phyloP scores from a whole-genome alignment of 2,329 filamentous ascomycete genomes.

The Calonectria hongkongensis region DNA sequence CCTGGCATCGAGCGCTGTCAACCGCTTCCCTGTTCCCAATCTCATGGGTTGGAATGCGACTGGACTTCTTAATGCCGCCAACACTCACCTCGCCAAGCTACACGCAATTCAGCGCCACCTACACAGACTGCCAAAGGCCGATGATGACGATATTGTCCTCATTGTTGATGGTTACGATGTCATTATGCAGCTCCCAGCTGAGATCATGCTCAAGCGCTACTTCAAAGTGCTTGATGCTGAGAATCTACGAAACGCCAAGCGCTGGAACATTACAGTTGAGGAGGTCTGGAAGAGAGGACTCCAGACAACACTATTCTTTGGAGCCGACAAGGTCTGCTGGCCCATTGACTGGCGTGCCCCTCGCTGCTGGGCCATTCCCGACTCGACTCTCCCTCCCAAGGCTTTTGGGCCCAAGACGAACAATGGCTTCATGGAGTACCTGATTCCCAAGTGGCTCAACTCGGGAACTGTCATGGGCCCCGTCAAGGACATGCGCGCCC shows the following conservation, averaged over 20 bases:
- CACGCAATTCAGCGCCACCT: constrained; percentile 61
- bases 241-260: constrained; percentile 70
- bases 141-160: constrained; percentile 76
- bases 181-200: constrained; percentile 79
- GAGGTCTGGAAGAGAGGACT: constrained; percentile 57
- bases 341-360: constrained; percentile 60
- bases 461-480: constrained; percentile 67
- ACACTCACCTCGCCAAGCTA: constrained; percentile 64
- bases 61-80: constrained; percentile 59
- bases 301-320: constrained; percentile 65
- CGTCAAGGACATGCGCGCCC: constrained; percentile 54
- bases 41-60: constrained; percentile 63
- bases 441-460: constrained; percentile 65
- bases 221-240: constrained; percentile 69
- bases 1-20: constrained; percentile 61
- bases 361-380: constrained; percentile 64
- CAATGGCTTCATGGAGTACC: constrained; percentile 56
- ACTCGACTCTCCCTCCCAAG: constrained; percentile 56
- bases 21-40: constrained; percentile 61
- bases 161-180: constrained; percentile 79
- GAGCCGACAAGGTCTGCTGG: constrained; percentile 66
- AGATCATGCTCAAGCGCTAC: constrained; percentile 78
- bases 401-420: constrained; percentile 63
- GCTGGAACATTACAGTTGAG: constrained; percentile 65
- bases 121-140: constrained; percentile 50